A percentile compares a stretch with the other conserved stretches of the same genome.
Conservation (phyloP, 2,329 filamentous ascomycete genomes). For the Metarhizium rileyi region DNA sequence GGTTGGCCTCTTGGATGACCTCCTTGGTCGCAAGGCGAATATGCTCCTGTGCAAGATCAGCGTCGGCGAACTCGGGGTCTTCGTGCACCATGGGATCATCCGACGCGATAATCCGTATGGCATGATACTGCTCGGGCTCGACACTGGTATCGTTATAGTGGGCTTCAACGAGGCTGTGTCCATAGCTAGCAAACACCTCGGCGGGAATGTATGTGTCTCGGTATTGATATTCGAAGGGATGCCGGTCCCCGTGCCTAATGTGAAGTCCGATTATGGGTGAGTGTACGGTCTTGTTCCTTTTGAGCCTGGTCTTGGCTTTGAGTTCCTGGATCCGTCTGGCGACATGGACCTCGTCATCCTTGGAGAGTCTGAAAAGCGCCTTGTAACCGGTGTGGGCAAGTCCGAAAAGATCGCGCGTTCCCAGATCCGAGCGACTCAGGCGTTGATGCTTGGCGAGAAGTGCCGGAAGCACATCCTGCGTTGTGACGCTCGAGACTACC, state of each 20-base stretch:
- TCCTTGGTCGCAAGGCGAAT: slow-evolving; percentile 65
- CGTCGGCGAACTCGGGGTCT: slow-evolving; percentile 48
- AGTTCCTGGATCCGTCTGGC: slow-evolving; percentile 47
- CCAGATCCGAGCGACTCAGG: slow-evolving; percentile 13
- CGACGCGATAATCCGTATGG: slow-evolving; percentile 58
- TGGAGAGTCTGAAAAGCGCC: slow-evolving; percentile 59
- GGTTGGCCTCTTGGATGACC: slow-evolving; percentile 28
- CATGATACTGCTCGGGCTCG: slow-evolving; percentile 25
- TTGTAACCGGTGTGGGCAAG: slow-evolving; percentile 63
- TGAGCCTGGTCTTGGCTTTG: slow-evolving; percentile 32
- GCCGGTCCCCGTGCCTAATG: slow-evolving; percentile 69
- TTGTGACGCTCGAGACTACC: slow-evolving; percentile 61
- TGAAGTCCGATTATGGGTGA: slow-evolving; percentile 56
- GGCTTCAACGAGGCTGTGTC: slow-evolving; percentile 42
- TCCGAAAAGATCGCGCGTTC: slow-evolving; percentile 48
- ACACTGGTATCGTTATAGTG: slow-evolving; percentile 34
- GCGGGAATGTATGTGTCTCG: slow-evolving; percentile 68
- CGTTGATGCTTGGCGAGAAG: slow-evolving; percentile 24
- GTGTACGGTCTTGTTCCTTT: slow-evolving; percentile 28
- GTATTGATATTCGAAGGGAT: slow-evolving; percentile 70
- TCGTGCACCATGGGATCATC: slow-evolving; percentile 72
- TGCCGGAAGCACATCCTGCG: slow-evolving; percentile 54
- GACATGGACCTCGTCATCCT: slow-evolving; percentile 58
- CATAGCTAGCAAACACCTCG: slow-evolving; percentile 54
- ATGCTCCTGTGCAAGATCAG: slow-evolving; percentile 59